These are phyloP conservation scores for Thielaviopsis euricoi DNA, from an alignment of 2,329 filamentous ascomycete species.

Conservation along the genomic window DNA sequence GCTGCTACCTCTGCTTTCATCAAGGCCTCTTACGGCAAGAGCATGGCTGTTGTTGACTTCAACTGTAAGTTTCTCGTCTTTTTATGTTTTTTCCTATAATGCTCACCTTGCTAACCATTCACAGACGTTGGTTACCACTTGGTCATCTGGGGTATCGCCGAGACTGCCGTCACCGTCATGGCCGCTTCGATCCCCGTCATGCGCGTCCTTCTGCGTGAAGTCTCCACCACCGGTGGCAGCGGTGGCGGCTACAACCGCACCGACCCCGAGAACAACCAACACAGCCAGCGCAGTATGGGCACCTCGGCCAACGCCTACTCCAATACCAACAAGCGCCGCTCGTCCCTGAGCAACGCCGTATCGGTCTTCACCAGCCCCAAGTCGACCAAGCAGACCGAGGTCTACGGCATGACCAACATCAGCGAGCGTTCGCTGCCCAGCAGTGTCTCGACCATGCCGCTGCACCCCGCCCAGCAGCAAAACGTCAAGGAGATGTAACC, in stretches of 20 bases:
- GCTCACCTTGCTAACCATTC: not conserved
- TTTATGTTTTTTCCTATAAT: not conserved
- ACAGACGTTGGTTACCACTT: constrained; percentile 4
- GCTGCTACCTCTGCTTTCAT: constrained; percentile 9
- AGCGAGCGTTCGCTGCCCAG: constrained; percentile 7
- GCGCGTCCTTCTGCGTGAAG: constrained; percentile 13
- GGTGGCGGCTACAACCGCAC: constrained; percentile 9
- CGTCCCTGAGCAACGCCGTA: constrained; percentile 5
- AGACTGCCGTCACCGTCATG: constrained; percentile 14
- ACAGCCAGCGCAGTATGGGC: not conserved
- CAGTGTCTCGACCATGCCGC: constrained; percentile 10
- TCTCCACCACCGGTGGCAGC: constrained; percentile 8
- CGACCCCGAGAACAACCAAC: constrained; percentile 3
- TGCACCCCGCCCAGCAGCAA: constrained; percentile 5
- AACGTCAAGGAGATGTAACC: constrained; percentile 5
- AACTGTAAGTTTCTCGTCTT: not conserved
- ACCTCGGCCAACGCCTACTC: constrained; percentile 6
- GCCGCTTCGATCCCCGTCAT: constrained; percentile 16
- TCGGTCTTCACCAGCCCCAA: constrained; percentile 1
- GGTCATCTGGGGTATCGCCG: constrained; percentile 13
- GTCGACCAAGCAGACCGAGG: constrained; percentile 9
- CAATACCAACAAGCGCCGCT: constrained; percentile 5
- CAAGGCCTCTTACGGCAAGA: constrained; percentile 1
- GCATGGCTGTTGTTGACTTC: constrained; percentile 4
- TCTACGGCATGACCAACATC: constrained; percentile 12